Evolutionary conservation across 768 basidiomycete genomes (phyloP).

Genomic region (Leccinellum albellum): DNA sequence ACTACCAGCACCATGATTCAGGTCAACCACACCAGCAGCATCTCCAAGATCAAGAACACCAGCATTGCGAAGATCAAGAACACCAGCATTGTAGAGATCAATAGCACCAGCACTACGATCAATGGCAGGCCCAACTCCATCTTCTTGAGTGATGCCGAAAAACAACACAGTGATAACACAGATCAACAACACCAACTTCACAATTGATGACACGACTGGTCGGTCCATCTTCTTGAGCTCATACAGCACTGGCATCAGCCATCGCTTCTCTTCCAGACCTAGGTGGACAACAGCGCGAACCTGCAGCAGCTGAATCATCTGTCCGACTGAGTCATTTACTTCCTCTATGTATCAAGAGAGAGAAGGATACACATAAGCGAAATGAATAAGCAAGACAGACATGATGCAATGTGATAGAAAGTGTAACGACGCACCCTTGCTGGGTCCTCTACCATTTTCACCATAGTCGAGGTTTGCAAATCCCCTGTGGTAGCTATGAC

Average conservation of each 20-base stretch:
- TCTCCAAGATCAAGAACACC: too few species aligned
- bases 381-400: neutral
- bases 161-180: neutral
- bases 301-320: conserved; percentile 20
- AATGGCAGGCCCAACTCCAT: too few species aligned
- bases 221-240: conserved; percentile 8
- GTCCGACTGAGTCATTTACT: conserved; percentile 22
- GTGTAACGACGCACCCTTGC: conserved; percentile 4
- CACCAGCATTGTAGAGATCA: too few species aligned
- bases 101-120: too few species aligned
- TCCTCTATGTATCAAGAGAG: conserved; percentile 13
- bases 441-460: conserved; percentile 8
- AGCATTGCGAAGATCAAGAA: too few species aligned
- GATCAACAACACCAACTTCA: conserved; percentile 12
- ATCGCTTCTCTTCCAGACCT: neutral
- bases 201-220: conserved; percentile 2
- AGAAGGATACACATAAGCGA: neutral
- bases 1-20: too few species aligned
- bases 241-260: conserved; percentile 12
- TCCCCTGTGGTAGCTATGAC: conserved; percentile 17
- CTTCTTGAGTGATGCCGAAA: too few species aligned
- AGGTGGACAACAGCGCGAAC: neutral
- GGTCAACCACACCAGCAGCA: too few species aligned
- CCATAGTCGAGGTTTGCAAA: conserved; percentile 14
- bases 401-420: too few species aligned